phyloP scores from a whole-genome alignment of 345 rosid genomes.

The Punica granatum region DNA sequence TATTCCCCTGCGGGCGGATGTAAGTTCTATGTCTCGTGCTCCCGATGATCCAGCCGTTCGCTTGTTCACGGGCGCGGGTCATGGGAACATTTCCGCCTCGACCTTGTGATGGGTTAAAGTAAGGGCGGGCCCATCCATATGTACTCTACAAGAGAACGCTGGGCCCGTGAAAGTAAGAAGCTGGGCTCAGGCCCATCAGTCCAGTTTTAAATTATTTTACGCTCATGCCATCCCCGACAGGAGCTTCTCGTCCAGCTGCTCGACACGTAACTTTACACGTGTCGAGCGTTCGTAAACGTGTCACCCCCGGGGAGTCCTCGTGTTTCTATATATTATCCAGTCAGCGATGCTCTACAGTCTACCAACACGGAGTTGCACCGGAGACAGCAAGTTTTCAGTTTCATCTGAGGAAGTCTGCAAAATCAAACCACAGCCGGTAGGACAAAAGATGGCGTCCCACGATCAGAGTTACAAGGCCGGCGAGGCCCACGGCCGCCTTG shows the following conservation, averaged over 20 bases:
- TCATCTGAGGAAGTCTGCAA: no score
- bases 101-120: background rate
- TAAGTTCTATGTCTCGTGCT: background rate
- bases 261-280: slow-evolving; percentile 13
- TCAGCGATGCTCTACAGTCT: no score
- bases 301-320: slow-evolving; percentile 1
- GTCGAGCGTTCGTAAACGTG: slow-evolving; percentile 24
- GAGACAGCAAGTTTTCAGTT: no score
- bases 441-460: slow-evolving; percentile 49
- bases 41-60: background rate
- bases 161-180: background rate
- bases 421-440: background rate
- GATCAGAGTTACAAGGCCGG: slow-evolving; percentile 46
- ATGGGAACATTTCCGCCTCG: background rate
- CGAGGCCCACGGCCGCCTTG: slow-evolving; percentile 43
- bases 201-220: no score
- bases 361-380: no score
- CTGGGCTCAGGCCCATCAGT: background rate
- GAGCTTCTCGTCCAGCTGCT: background rate
- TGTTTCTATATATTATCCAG: background rate
- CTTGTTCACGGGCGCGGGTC: background rate
- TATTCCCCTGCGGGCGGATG: background rate
- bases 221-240: no score
- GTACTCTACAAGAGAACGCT: no score
- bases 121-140: background rate